Evolutionary conservation across 2,329 filamentous ascomycete genomes (phyloP), one percentile per base, ranked within the genome.

Genomic region (Aspergillus pseudoterreus): DNA sequence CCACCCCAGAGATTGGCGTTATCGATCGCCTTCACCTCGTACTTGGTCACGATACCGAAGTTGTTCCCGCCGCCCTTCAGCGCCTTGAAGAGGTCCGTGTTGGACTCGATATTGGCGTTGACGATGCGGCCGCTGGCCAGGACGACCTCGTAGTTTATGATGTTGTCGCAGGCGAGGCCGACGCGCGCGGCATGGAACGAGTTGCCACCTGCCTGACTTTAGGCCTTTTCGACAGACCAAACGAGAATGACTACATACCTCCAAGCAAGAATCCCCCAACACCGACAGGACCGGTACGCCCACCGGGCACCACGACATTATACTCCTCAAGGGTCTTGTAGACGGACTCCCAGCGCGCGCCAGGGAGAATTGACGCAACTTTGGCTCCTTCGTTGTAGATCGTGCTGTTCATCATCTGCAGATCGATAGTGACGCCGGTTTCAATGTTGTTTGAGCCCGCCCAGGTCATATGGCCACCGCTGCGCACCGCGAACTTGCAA

Each of bases 401-500:
- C 5, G 38, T 45, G 3, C 19, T 4, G 27, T 57, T 50, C 11
- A 61, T 45, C 2, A 30, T 24, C 15, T 33, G 32, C 30, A 58
- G 44, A 22, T 59, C 53, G 4, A 61, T 49, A 2, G 58, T 61
- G 21, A 60, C 38, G 1, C 57, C 56, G 10, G 35, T 2, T 1
- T 50, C 21, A 38, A 57, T 58, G 33, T 60, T 61, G 30, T 51
- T 46, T 1, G 47, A 52, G 2, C 50, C 58, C 4, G 15, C 50
- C 15, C 50, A 45, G 33, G 35, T 33, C 11, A 44, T 21, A 32
- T 60, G 56, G 14, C 56, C 58, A 17, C 54, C 52, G 10, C 52
- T 52, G 9, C 53, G 54, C n/a, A 60, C 39, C 8, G 58, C 58
- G 22, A 60, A 58, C 14, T 47, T 48, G 41, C 50, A 54, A 45